phyloP scores from a whole-genome alignment of 495 filamentous ascomycete species.

The Patellaria atrata region DNA sequence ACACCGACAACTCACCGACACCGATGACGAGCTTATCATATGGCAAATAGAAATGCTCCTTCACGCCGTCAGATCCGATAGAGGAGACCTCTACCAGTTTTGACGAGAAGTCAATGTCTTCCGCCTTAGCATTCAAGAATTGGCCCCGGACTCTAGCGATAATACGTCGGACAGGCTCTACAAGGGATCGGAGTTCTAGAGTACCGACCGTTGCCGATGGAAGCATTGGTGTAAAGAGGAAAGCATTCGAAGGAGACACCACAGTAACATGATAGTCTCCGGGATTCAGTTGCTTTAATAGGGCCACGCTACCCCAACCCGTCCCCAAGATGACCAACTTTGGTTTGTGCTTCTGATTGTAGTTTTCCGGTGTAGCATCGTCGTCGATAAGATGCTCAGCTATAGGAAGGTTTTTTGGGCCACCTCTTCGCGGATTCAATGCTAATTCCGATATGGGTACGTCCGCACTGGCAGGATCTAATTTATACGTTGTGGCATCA shows the following conservation, averaged over 20 bases:
- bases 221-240: conserved; percentile 95
- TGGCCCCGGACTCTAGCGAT: conserved; percentile 65
- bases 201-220: conserved; percentile 95
- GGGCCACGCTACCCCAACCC: conserved; percentile 87
- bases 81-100: conserved; percentile 82
- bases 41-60: conserved; percentile 76
- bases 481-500: conserved; percentile 80
- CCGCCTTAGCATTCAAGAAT: conserved; percentile 73
- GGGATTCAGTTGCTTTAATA: conserved; percentile 79
- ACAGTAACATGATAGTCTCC: conserved; percentile 91
- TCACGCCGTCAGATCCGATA: conserved; percentile 50
- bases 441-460: conserved; percentile 72
- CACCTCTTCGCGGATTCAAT: conserved; percentile 65
- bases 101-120: conserved; percentile 78
- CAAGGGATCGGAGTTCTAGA: conserved; percentile 72
- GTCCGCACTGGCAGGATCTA: conserved; percentile 47
- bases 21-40: conserved; percentile 98
- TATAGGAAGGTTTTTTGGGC: conserved; percentile 93
- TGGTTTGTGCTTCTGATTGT: conserved; percentile 66
- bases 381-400: conserved; percentile 76
- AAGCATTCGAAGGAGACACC: conserved; percentile 88
- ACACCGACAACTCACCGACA: conserved; percentile 45
- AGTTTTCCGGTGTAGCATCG: conserved; percentile 56
- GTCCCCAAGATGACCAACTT: conserved; percentile 84
- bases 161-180: conserved; percentile 84